A percentile compares a stretch with the other conserved stretches of the same genome.
phyloP scores from a whole-genome alignment of 306 rosid species.

The Prunus mira region DNA sequence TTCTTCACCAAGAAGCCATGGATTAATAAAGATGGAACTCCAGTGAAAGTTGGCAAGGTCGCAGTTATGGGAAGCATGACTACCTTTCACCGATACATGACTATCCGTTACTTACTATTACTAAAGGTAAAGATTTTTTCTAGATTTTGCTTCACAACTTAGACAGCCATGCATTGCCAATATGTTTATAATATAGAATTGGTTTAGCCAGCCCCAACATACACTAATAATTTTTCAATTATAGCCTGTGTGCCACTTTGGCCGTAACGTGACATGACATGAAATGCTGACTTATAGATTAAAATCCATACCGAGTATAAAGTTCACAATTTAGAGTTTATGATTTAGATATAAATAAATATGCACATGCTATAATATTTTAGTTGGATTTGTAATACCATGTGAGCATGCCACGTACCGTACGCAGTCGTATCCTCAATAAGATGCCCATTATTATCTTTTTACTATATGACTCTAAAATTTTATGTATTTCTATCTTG shows the following conservation, averaged over 20 bases:
- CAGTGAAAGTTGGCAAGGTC: conserved; percentile 50
- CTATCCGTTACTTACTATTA: conserved; percentile 56
- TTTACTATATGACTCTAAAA: neutral
- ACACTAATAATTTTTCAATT: neutral
- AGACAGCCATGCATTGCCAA: no score
- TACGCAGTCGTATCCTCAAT: neutral
- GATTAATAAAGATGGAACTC: conserved; percentile 62
- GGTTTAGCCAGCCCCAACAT: neutral
- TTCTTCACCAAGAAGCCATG: conserved; percentile 65
- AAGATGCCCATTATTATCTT: neutral
- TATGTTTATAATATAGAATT: no score
- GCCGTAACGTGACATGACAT: neutral
- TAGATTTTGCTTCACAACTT: neutral
- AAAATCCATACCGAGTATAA: neutral
- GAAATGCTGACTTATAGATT: neutral
- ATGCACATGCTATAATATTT: neutral
- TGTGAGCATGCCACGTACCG: neutral
- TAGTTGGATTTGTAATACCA: neutral
- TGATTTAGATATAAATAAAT: neutral
- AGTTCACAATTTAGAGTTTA: neutral
- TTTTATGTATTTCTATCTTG: neutral
- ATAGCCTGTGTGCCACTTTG: neutral
- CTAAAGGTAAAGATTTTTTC: conserved; percentile 41
- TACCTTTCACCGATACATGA: conserved; percentile 66
- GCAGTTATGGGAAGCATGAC: conserved; percentile 46